Base-by-base conservation (phyloP, 2,329 filamentous ascomycete genomes). In the Paraconiothyrium sp. region DNA sequence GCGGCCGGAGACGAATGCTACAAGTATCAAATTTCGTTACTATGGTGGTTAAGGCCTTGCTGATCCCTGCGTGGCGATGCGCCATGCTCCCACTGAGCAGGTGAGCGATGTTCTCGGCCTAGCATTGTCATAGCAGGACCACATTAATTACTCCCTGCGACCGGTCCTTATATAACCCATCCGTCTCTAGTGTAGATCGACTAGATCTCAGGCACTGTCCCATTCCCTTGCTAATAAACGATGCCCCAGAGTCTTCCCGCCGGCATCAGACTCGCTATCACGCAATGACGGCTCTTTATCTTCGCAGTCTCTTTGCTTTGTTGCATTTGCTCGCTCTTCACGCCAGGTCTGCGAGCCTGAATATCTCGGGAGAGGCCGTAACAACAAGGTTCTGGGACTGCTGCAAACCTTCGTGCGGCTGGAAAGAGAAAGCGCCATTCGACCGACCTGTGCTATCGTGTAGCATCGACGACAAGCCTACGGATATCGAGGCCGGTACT, bases 401-500 rank as follows among this genome's bases (percentile, higher is more conserved):
- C 81, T 91, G 89, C 81, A 92, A 92, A 81, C 85, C 88, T 27
- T 89, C 87, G 22, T 91, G 89, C 74, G 82, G 83, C 3, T 84
- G 88, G 88, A 73, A 81, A 13, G 82, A 77, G 57, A 90, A 90
- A 75, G 86, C 84, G 14, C 64, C 80, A 44, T 82, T 88, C 74
- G 79, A 77, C 60, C 72, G 73, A 54, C 84, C 86, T 14, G 84
- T 88, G 39, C 76, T 78, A 20, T 84, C 85, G 39, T 90, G 88
- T 76, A 79, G 84, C 71, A 82, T 79, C 65, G 78, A 83, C 66
- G 85, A 89, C 79, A 82, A 83, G 60, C 84, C 84, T 51, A 79
- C 79, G 43, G 81, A 86, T 69, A 73, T 80, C 65, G 79, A 82
- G 62, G 82, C 82, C 11, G 78, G 73, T 41, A 81, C 80, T 14